phyloP scores from a whole-genome alignment of 176 grass and related monocot species.

The Tuctoria greenei region DNA sequence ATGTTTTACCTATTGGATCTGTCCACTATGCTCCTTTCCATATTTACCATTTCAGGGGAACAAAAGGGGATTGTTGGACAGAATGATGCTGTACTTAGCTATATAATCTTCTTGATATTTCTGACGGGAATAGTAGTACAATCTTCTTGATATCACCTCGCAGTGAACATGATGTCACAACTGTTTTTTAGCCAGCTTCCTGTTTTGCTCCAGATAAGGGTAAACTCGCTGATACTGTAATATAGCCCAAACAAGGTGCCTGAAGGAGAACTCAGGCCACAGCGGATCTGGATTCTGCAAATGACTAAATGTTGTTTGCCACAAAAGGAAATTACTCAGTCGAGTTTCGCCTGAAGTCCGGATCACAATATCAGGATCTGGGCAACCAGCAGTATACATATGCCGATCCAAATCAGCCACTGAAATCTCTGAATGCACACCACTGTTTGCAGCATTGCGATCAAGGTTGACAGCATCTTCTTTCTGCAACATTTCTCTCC shows the following conservation, averaged over 20 bases:
- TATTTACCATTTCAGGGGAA: neutral
- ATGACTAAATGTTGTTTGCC: conserved; percentile 72
- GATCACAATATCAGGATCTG: conserved; percentile 72
- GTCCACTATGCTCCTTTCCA: neutral
- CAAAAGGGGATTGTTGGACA: neutral
- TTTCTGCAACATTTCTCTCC: conserved; percentile 19
- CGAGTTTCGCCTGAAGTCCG: conserved; percentile 78
- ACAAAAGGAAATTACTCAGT: conserved; percentile 87
- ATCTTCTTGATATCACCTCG: neutral
- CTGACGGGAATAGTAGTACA: too few species aligned
- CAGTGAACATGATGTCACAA: conserved; percentile 21
- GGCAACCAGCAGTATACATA: conserved; percentile 56
- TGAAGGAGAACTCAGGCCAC: conserved; percentile 76
- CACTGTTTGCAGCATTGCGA: neutral
- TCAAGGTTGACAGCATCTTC: conserved; percentile 10
- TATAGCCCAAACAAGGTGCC: conserved; percentile 58
- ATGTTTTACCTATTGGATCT: neutral
- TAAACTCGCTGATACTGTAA: conserved; percentile 64
- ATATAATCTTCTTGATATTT: neutral
- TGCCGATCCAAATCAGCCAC: conserved; percentile 59
- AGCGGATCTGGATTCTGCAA: conserved; percentile 59
- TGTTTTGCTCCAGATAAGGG: conserved; percentile 54
- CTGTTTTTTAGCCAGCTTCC: conserved; percentile 37
- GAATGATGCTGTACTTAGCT: neutral
- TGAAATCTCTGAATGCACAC: conserved; percentile 21